Evolutionary conservation across 441 rosid species (phyloP).

Genomic region (Euphorbia celastroides): DNA sequence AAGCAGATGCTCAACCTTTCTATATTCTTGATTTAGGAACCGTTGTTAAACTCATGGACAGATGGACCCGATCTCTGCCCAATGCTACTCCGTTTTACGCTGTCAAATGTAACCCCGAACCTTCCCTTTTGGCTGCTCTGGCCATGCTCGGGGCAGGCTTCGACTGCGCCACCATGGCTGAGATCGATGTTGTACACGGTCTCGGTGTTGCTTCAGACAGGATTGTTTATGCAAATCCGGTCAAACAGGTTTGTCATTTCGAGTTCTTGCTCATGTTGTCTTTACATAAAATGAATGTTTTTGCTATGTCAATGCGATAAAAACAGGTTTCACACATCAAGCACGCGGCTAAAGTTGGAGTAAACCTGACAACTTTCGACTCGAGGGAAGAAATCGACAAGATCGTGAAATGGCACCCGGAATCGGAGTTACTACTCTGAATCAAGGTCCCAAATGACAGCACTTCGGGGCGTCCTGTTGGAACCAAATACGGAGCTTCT

Average conservation of each 20-base stretch:
- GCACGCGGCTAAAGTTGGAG: conserved; percentile 16
- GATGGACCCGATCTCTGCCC: conserved; percentile 7
- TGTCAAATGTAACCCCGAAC: conserved; percentile 13
- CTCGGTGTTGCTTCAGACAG: conserved; percentile 14
- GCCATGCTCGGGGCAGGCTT: conserved; percentile 11
- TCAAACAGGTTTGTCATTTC: not conserved
- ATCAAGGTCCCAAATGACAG: conserved; percentile 1
- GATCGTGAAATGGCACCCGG: conserved; percentile 19
- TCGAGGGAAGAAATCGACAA: conserved; percentile 19
- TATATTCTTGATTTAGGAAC: conserved; percentile 13
- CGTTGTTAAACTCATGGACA: not conserved
- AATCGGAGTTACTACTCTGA: conserved; percentile 8
- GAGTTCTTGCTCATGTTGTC: too few species aligned
- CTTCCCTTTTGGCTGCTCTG: conserved; percentile 10
- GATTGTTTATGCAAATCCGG: conserved; percentile 20
- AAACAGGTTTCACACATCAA: conserved; percentile 16
- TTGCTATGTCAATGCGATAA: too few species aligned
- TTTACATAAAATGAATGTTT: not conserved
- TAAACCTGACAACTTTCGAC: conserved; percentile 18
- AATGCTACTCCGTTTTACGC: conserved; percentile 13
- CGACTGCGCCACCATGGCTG: conserved; percentile 10
- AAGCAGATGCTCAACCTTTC: conserved; percentile 13
- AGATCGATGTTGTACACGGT: conserved; percentile 13
- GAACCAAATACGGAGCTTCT: conserved; percentile 7
- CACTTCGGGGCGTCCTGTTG: not conserved